Evolutionary conservation across 805 yeast genomes (phyloP), one percentile per base, ranked within the genome.

Genomic region (Candida vaughaniae): DNA sequence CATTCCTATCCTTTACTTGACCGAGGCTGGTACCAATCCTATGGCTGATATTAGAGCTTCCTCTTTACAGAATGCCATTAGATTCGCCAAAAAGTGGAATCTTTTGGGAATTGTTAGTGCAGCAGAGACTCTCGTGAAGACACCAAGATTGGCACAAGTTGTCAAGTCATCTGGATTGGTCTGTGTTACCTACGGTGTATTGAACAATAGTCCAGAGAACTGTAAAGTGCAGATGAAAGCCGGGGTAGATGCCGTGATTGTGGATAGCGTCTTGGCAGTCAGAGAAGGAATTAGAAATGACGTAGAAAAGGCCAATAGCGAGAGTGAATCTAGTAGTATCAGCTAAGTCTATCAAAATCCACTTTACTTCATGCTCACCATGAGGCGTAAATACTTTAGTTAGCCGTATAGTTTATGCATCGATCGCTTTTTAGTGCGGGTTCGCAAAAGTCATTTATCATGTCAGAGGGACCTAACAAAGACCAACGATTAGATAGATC

Each of bases 221-320:
- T 89, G 95, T 19, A 80, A 79, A 48, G 66, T 85, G 39, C 96
- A 91, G 60, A 82, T 91, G 82, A 80, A 78, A 45, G 90, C 95
- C 3, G 98, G 98, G 6, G 96, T 91, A 9, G 98, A 91, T 69
- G 99, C 99, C 0, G 97, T 91, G n/a, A 91, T 91, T 62, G 97
- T 87, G 3, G 98, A 91, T 61, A 82, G 87, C 38, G 98, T 91
- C 2, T 69, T 90, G 52, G 96, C 96, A 0, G 95, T 90, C n/a
- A 73, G 95, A 55, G 83, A 83, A 50, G 96, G 86, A 6, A 69
- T 90, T 43, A 75, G 73, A 40, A 51, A 48, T 33, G 65, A 60
- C 31, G 60, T 53, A 29, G 56, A 52, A 11, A 37, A 32, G 10
- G 36, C 30, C 20, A 37, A 37, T 23, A 37, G 41, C 18, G 41